These are phyloP conservation scores for Aquilaria malaccensis DNA, from an alignment of 345 rosid genomes.

Conservation along the genomic window DNA sequence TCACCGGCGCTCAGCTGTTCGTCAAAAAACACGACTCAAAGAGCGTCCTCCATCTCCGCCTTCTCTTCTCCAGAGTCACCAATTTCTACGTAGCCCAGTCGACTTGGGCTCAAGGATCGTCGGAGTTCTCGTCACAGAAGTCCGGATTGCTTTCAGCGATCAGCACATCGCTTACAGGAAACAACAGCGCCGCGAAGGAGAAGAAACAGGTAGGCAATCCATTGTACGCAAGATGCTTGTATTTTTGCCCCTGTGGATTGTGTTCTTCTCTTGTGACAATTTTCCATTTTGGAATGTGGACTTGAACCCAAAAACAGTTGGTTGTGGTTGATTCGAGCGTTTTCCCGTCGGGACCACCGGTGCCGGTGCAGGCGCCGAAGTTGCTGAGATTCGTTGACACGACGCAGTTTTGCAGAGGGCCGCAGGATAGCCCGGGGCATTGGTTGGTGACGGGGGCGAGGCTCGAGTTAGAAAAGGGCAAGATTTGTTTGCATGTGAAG, in stretches of 20 bases:
- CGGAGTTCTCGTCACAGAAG: slow-evolving; percentile 36
- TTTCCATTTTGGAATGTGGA: too few relatives aligned
- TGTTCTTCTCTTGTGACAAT: too few relatives aligned
- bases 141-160: slow-evolving; percentile 72
- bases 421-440: slow-evolving; percentile 84
- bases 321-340: slow-evolving; percentile 70
- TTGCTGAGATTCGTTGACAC: slow-evolving; percentile 65
- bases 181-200: slow-evolving; percentile 24
- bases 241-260: too few relatives aligned
- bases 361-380: slow-evolving; percentile 60
- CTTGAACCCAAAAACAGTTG: slow-evolving; percentile 11
- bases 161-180: slow-evolving; percentile 47
- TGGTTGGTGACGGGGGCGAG: slow-evolving; percentile 85
- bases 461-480: slow-evolving; percentile 67
- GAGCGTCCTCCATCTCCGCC: slow-evolving; percentile 67
- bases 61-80: slow-evolving; percentile 54
- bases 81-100: slow-evolving; percentile 34
- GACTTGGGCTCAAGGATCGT: slow-evolving; percentile 50
- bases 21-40: slow-evolving; percentile 60
- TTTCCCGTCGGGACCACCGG: slow-evolving; percentile 83
- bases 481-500: slow-evolving; percentile 69
- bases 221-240: too few relatives aligned
- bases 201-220: slow-evolving; percentile 12
- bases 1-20: slow-evolving; percentile 86
- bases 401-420: slow-evolving; percentile 68